Conservation (phyloP, 2,329 filamentous ascomycete species). For the Xylariaceae sp. region DNA sequence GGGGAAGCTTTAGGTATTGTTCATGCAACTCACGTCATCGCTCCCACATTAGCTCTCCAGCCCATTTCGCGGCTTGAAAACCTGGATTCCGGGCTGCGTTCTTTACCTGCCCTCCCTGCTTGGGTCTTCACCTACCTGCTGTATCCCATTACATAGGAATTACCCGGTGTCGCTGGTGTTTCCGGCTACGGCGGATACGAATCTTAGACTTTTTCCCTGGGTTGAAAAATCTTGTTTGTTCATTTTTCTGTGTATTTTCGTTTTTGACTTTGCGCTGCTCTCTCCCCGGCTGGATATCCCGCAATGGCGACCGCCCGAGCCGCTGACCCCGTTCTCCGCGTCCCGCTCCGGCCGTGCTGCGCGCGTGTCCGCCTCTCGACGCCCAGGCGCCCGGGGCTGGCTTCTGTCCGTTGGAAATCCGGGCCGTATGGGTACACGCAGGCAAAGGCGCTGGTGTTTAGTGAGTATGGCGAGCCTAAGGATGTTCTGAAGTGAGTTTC, state of each 20-base stretch:
- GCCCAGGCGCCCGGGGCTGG: conserved; percentile 1
- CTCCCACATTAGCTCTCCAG: too few species aligned
- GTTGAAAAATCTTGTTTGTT: too few species aligned
- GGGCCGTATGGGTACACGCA: conserved; percentile 77
- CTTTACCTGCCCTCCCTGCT: too few species aligned
- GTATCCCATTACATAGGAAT: too few species aligned
- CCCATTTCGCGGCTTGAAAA: too few species aligned
- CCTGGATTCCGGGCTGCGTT: too few species aligned
- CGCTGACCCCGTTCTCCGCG: conserved; percentile 11
- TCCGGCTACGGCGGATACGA: not conserved
- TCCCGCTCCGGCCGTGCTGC: conserved; percentile 10
- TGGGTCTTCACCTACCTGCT: too few species aligned
- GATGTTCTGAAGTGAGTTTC: conserved; percentile 59
- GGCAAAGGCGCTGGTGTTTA: conserved; percentile 75
- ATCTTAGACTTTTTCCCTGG: not conserved
- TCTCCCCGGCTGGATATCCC: not conserved
- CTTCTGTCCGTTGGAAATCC: conserved; percentile 46
- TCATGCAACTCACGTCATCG: not conserved
- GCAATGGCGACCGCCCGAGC: conserved; percentile 16
- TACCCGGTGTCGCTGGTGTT: too few species aligned
- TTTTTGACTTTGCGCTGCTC: not conserved
- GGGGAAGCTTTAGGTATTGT: not conserved
- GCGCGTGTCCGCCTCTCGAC: not conserved
- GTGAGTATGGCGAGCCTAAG: conserved; percentile 68
- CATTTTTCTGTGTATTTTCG: too few species aligned